Evolutionary conservation across 2,329 filamentous ascomycete species (phyloP), one percentile per base, ranked within the genome.

Genomic region (Fusarium dimerum): DNA sequence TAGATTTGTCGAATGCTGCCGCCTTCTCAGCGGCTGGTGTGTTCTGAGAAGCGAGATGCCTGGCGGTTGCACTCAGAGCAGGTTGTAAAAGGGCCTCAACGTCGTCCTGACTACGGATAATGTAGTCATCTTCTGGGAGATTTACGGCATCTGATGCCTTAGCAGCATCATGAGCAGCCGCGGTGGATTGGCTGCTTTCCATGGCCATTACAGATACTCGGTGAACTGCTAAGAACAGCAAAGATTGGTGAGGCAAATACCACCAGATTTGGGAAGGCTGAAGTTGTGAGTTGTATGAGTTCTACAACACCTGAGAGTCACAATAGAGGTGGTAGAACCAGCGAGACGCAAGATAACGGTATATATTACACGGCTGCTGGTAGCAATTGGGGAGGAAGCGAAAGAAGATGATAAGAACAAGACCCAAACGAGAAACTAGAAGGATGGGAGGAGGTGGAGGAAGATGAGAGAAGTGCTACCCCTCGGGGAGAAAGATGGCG

Each of bases 71-170:
- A 64, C 82, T 85, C 56, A 87, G 77, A 20, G 82, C 76, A 3
- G 82, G 81, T 63, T 83, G 82, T 45, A 87, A 75, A 43, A 85
- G 76, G 8, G 81, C 82, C 58, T 83, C 80, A 5, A 79, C 83
- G 57, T 81, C 81, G 61, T 85, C 81, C 51, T 80, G 73, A 43
- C 80, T 77, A 45, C 64, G 66, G 26, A 69, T 60, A 16, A 66
- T 62, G n/a, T 57, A 62, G 32, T 58, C 55, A 17, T 53, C 60
- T 36, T 63, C 60, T 26, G 50, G 48, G 13, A 48, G 26, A 13
- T 57, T 60, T n/a, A 51, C 47, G 15, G 49, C 30, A 26, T 58
- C 55, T 18, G 48, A 44, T 42, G 38, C 46, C 30, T 40, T 45
- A 11, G 48, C 41, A 11, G 48, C 41, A 47, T 46, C 42, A 34